Evolutionary conservation across 1,139 yeast species (phyloP).

Genomic region (Scheffersomyces segobiensis): DNA sequence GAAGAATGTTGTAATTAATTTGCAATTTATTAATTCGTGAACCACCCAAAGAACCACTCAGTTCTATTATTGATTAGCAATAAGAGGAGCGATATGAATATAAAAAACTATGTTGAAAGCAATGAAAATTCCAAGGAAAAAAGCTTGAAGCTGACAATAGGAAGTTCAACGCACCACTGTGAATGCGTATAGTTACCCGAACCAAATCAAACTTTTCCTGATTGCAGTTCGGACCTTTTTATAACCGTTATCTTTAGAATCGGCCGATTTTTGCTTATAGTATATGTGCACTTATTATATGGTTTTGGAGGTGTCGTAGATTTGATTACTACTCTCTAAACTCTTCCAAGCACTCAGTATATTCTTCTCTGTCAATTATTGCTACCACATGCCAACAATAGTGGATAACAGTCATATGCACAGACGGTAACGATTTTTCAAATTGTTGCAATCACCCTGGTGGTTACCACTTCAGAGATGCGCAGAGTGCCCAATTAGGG

Average conservation of each 20-base stretch:
- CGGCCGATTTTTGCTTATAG: neutral
- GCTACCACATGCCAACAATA: neutral
- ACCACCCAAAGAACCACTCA: neutral
- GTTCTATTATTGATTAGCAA: neutral
- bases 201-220: neutral
- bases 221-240: neutral
- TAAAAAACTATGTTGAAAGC: neutral
- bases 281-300: neutral
- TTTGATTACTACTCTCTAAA: neutral
- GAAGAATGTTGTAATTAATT: neutral
- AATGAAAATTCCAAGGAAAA: neutral
- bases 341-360: neutral
- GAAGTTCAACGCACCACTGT: neutral
- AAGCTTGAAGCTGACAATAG: neutral
- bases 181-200: neutral
- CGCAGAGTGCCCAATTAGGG: neutral
- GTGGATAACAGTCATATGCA: neutral
- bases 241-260: neutral
- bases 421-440: neutral
- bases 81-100: neutral
- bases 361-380: neutral
- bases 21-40: neutral
- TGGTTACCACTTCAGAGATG: slow-evolving; percentile 12
- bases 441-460: slow-evolving; percentile 23
- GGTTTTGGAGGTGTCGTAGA: neutral